Base-by-base conservation (phyloP, 441 rosid genomes). In the Adansonia gregorii region DNA sequence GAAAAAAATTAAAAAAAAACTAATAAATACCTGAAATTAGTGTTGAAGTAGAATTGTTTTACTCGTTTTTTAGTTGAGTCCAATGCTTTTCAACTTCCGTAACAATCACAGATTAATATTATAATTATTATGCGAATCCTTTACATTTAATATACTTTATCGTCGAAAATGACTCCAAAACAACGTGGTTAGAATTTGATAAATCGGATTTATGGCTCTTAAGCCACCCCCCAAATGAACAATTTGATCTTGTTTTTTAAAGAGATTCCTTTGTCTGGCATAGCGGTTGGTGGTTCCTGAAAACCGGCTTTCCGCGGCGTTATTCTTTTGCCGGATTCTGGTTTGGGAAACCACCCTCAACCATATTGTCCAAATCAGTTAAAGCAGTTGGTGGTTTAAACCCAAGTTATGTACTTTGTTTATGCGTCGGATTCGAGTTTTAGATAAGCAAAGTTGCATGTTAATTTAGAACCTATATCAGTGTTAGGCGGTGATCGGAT, bases 51-150 rank as follows among this genome's bases (percentile, higher is more conserved):
- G 41, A 22, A 20, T 59, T 14, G 6, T 19, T 61, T 48, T 48
- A 74, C 20, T 56, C 39, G 15, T 24, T 46, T 59, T 60, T 58
- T 6, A 22, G 56, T 14, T 60, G 45, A 46, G 41, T 43, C 55
- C 68, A 4, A 20, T 45, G 39, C 52, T 58, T 59, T 20, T 59
- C 67, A 73, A 22, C 39, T 73, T 59, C n/a, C 19, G 22, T 20
- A 27, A 24, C 67, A 63, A 63, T 63, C 43, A 31, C 14, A 74
- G 43, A 67, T 67, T 67, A 45, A 9, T 14, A 70, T 52, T 15
- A 9, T 54, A 31, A 70, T 69, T 49, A 31, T n/a, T 11, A 68
- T 9, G 14, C 3, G 4, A 49, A 14, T 24, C 45, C 45, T 56
- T 20, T 19, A 59, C 14, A 27, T 58, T 22, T 64, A 60, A 22